A percentile compares a stretch with the other conserved stretches of the same genome.
Conservation (phyloP, 2,329 filamentous ascomycete genomes). For the Diaporthe helianthi region DNA sequence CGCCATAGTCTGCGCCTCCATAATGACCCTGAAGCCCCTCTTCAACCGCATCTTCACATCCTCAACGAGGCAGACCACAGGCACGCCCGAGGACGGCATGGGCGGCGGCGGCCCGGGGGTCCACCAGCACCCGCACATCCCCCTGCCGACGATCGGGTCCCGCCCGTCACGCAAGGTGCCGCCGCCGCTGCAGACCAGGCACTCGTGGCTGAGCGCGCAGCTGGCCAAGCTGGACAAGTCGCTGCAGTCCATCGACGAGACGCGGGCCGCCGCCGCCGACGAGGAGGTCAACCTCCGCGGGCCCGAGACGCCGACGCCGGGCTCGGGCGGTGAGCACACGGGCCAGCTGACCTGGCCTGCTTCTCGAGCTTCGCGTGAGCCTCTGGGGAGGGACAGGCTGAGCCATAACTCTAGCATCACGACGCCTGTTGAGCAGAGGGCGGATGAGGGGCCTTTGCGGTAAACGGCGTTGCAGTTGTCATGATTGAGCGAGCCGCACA, state of each 20-base stretch:
- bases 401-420: conserved; percentile 26
- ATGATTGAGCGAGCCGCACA: background rate
- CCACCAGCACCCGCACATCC: background rate
- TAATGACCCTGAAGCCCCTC: conserved; percentile 41
- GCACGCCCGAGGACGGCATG: background rate
- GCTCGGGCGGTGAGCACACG: background rate
- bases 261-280: background rate
- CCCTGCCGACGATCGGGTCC: conserved; percentile 31
- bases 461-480: background rate
- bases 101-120: background rate
- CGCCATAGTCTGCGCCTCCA: conserved; percentile 41
- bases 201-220: conserved; percentile 34
- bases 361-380: background rate
- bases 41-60: conserved; percentile 39
- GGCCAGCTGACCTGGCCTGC: conserved; percentile 5
- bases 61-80: background rate
- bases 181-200: conserved; percentile 22
- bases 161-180: conserved; percentile 16
- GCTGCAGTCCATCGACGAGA: conserved; percentile 28
- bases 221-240: conserved; percentile 29
- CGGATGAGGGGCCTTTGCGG: conserved; percentile 24
- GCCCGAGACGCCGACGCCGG: conserved; percentile 1
- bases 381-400: background rate
- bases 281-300: background rate
- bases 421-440: conserved; percentile 24